These are phyloP conservation scores for Kondoa malvinella DNA, from an alignment of 768 basidiomycete genomes.

Conservation along the genomic window DNA sequence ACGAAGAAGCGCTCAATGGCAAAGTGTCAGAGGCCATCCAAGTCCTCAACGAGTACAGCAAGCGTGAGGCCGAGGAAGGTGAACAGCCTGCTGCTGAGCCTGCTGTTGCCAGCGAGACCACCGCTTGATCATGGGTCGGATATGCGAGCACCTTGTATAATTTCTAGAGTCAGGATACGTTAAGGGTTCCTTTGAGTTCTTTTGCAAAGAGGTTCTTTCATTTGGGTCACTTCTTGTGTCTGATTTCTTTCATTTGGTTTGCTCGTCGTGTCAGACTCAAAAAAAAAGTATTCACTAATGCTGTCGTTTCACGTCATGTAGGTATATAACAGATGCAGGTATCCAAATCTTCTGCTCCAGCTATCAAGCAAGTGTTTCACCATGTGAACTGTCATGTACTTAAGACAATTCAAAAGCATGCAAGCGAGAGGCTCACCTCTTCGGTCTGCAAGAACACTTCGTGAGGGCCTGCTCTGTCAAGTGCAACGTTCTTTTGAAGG, in stretches of 20 bases:
- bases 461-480: neutral
- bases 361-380: too few species aligned
- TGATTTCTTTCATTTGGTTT: neutral
- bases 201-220: neutral
- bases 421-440: too few species aligned
- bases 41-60: slow-evolving; percentile 65
- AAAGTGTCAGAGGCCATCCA: slow-evolving; percentile 84
- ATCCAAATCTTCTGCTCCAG: too few species aligned
- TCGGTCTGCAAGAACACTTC: neutral
- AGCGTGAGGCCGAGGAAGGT: slow-evolving; percentile 32
- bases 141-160: too few species aligned
- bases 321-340: too few species aligned
- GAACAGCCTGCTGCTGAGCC: slow-evolving; percentile 24
- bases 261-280: too few species aligned
- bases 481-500: neutral
- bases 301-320: too few species aligned
- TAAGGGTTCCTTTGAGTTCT: too few species aligned
- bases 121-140: neutral
- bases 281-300: too few species aligned
- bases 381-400: too few species aligned
- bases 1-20: slow-evolving; percentile 58
- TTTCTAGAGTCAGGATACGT: too few species aligned
- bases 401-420: too few species aligned
- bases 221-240: neutral
- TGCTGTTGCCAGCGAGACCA: neutral